Evolutionary conservation across 768 basidiomycete genomes (phyloP).

Genomic region (Daedalea quercina): DNA sequence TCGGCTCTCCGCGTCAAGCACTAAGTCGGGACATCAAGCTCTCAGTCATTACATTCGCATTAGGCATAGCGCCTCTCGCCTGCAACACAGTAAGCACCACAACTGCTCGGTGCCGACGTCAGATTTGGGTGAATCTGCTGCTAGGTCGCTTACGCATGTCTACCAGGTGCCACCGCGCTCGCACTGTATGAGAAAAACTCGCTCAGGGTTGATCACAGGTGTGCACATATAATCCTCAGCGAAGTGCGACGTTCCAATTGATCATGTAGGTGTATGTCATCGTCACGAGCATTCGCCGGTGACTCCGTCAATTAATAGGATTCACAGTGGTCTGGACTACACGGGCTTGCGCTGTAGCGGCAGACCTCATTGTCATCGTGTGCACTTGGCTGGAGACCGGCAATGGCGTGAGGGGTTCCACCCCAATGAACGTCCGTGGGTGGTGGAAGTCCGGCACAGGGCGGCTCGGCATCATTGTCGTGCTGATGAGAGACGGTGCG

Average conservation of each 20-base stretch:
- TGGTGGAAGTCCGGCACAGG: background rate
- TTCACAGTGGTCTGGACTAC: background rate
- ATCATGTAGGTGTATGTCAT: background rate
- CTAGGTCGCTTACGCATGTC: background rate
- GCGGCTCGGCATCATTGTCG: background rate
- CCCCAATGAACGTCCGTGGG: background rate
- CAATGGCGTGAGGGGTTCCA: background rate
- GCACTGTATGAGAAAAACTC: background rate
- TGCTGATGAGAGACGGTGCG: constrained; percentile 1
- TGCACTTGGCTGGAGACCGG: background rate
- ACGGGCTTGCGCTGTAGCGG: background rate
- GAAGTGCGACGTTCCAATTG: background rate
- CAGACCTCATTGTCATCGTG: background rate
- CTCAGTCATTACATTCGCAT: background rate
- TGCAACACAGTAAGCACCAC: background rate
- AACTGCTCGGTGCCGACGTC: background rate
- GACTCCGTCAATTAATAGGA: background rate
- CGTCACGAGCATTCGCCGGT: background rate
- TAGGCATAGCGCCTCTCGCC: background rate
- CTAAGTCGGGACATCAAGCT: background rate
- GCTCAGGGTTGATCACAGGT: background rate
- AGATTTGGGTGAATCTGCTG: background rate
- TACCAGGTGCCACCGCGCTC: background rate
- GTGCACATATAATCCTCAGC: background rate
- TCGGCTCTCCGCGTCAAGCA: background rate